Evolutionary conservation across 1,284 basidiomycete species (phyloP).

Genomic region (Trichosporon sp.): DNA sequence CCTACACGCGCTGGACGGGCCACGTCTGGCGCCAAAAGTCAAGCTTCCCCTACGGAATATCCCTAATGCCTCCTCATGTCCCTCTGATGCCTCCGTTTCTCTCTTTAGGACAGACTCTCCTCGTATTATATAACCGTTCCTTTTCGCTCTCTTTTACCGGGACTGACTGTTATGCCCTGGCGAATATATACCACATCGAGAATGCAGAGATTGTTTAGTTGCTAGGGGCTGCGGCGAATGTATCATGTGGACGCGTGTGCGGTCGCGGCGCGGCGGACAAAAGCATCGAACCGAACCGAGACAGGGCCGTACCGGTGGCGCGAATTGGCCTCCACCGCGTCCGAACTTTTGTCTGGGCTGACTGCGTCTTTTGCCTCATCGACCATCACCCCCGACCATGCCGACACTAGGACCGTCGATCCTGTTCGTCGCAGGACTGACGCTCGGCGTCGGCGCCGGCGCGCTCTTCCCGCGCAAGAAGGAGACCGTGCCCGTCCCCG

Average conservation of each 20-base stretch:
- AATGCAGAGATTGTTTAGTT: conserved; percentile 5
- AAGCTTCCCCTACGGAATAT: conserved; percentile 46
- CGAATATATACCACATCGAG: conserved; percentile 3
- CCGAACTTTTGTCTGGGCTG: neutral
- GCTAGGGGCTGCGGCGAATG: neutral
- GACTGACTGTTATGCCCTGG: conserved; percentile 6
- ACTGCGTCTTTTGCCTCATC: neutral
- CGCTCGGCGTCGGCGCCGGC: conserved; percentile 44
- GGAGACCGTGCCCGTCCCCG: conserved; percentile 1
- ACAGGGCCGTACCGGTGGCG: neutral
- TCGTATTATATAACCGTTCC: conserved; percentile 16
- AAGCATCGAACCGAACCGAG: neutral
- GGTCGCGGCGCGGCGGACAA: neutral
- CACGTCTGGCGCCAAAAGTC: conserved; percentile 52
- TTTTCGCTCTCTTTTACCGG: neutral
- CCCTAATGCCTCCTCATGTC: conserved; percentile 10
- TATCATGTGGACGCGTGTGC: neutral
- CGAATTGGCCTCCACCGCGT: neutral
- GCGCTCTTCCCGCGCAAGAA: conserved; percentile 30
- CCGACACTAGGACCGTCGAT: conserved; percentile 45
- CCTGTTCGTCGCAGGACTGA: conserved; percentile 48
- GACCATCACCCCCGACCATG: conserved; percentile 24
- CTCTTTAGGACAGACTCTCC: conserved; percentile 4
- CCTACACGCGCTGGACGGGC: conserved; percentile 67
- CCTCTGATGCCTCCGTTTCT: conserved; percentile 5